Evolutionary conservation across 306 rosid genomes (phyloP), one percentile per base, ranked within the genome.

Genomic region (Dryas octopetala): DNA sequence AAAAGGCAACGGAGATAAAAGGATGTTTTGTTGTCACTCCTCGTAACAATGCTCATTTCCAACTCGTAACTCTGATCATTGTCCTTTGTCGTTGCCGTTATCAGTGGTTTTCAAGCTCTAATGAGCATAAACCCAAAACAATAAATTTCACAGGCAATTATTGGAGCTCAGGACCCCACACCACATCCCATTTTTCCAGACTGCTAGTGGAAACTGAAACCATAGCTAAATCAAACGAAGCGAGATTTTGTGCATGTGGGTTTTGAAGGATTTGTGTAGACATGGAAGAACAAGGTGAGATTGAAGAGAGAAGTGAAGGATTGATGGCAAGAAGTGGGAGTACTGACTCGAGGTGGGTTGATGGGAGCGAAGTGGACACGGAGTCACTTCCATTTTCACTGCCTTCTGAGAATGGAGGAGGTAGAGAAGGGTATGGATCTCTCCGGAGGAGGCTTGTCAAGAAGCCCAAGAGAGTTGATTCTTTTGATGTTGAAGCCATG

Each of bases 401-500:
- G 70, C 75, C 0, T 32, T 60, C 74, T 57, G 91, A 75, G 50
- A 76, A 59, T 49, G 89, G 81, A 16, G 89, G 81, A 16, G 80
- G 85, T 3, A 78, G 78, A 70, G 86, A 86, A 77, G 90, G 86
- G 78, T 85, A 75, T 81, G 97, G 89, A 54, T 73, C 93, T 78
- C 40, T 90, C 32, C 89, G 97, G 64, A 87, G 96, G 82, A 90
- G 97, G 81, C 90, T 95, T 58, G 70, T 76, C 13, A 91, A 95
- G 89, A 91, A 82, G 84, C 90, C 98, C 75, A 91, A 67, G 81
- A 84, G 97, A 64, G 91, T 84, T 80, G 97, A 91, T 73, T 95
- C 97, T 28, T 88, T 95, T 84, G 97, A 92, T 79, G 93, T 90
- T 70, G 97, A 95, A 80, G 95, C 98, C 70, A 84, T 95, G 93